Percentiles rank a stretch among this genome's conserved stretches.
These are phyloP conservation scores for Abelmoschus esculentus DNA, from an alignment of 345 rosid genomes.

Conservation along the genomic window DNA sequence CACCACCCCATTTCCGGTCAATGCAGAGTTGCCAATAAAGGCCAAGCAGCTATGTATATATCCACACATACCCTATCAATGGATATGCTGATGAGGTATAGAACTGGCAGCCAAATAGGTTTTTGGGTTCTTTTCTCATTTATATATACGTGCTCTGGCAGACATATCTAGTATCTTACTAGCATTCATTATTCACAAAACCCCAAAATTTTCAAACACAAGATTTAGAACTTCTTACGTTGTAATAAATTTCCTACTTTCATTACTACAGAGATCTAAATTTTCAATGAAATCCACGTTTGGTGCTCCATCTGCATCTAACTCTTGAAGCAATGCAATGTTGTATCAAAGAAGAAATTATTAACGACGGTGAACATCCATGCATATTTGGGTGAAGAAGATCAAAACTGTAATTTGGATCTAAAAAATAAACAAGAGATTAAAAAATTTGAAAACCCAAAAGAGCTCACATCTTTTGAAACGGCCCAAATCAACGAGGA, in stretches of 20 bases:
- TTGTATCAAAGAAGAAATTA: not conserved
- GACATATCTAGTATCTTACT: not conserved
- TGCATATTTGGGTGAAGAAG: too few relatives aligned
- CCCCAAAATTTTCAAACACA: constrained; percentile 1
- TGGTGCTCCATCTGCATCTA: too few relatives aligned
- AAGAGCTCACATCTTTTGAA: constrained; percentile 24
- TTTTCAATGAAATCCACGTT: too few relatives aligned
- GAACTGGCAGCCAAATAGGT: constrained; percentile 5
- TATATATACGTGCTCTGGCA: not conserved
- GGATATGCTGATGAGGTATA: not conserved
- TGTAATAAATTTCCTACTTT: not conserved
- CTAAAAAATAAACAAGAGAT: not conserved
- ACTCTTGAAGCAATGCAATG: not conserved
- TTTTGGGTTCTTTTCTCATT: constrained; percentile 6
- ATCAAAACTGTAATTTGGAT: too few relatives aligned
- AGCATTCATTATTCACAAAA: not conserved
- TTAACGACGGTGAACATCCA: not conserved
- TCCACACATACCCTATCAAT: not conserved
- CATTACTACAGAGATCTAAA: too few relatives aligned
- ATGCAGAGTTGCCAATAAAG: not conserved
- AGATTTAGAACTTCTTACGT: not conserved
- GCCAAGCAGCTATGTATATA: not conserved
- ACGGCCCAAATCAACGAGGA: constrained; percentile 17
- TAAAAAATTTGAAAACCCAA: not conserved
- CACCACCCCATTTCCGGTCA: not conserved